A percentile compares a stretch with the other conserved stretches of the same genome.
phyloP scores from a whole-genome alignment of 2,329 filamentous ascomycete species.

The Neocatenulostroma microsporum region DNA sequence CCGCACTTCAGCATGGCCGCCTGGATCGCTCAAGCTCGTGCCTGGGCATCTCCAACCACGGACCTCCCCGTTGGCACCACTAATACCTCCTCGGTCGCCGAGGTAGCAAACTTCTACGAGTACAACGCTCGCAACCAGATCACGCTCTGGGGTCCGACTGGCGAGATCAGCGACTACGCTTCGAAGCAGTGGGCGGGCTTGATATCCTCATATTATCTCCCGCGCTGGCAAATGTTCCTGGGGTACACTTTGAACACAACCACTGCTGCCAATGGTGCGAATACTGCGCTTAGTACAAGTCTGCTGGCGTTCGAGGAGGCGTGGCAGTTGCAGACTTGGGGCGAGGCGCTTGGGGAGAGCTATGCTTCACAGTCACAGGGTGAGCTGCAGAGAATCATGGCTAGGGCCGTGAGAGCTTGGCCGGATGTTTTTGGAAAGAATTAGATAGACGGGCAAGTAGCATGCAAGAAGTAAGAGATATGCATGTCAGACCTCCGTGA shows the following conservation, averaged over 20 bases:
- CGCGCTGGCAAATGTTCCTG: slow-evolving; percentile 42
- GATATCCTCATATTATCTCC: slow-evolving; percentile 40
- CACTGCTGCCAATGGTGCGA: slow-evolving; percentile 11
- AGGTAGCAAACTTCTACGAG: slow-evolving; percentile 32
- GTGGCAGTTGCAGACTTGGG: slow-evolving; percentile 16
- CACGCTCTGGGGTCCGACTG: slow-evolving; percentile 44
- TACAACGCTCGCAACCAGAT: slow-evolving; percentile 46
- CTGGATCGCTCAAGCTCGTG: slow-evolving; percentile 37
- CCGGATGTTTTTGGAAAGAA: slow-evolving; percentile 14
- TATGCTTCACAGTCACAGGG: not conserved
- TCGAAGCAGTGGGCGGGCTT: slow-evolving; percentile 45
- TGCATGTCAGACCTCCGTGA: too few relatives aligned
- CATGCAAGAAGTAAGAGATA: too few relatives aligned
- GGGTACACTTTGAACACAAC: slow-evolving; percentile 28
- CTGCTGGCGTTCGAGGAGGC: slow-evolving; percentile 15
- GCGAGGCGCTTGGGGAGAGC: slow-evolving; percentile 7
- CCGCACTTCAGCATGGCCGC: slow-evolving; percentile 36
- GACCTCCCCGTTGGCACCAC: not conserved
- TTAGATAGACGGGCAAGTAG: too few relatives aligned
- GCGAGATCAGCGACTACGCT: slow-evolving; percentile 45
- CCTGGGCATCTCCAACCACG: slow-evolving; percentile 18
- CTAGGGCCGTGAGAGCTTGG: slow-evolving; percentile 12
- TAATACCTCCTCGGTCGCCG: slow-evolving; percentile 7
- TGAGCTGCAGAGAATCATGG: slow-evolving; percentile 9
- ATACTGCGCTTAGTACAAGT: slow-evolving; percentile 7